Percentiles rank a stretch among this genome's conserved stretches.
These are phyloP conservation scores for Plantago lanceolata DNA, from an alignment of 305 asterid species.

Conservation along the genomic window DNA sequence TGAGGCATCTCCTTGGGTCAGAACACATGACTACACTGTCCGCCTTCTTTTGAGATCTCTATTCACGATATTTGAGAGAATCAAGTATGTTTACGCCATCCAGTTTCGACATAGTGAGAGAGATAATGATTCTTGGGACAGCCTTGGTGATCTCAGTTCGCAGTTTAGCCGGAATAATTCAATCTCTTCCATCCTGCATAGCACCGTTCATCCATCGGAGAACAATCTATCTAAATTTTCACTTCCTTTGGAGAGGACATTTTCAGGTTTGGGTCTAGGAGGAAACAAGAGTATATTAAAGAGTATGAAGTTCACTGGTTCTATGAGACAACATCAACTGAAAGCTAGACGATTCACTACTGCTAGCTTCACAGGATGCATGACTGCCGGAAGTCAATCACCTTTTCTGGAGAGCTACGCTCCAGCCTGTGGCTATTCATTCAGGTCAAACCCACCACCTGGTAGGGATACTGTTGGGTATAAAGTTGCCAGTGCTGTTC, in stretches of 20 bases:
- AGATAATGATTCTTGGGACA: slow-evolving; percentile 22
- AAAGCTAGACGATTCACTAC: slow-evolving; percentile 38
- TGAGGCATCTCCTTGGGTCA: slow-evolving; percentile 75
- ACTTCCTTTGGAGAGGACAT: slow-evolving; percentile 47
- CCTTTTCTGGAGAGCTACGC: slow-evolving; percentile 50
- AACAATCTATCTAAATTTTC: slow-evolving; percentile 33
- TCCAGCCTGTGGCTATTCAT: slow-evolving; percentile 38
- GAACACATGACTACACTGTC: slow-evolving; percentile 56
- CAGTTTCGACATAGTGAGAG: slow-evolving; percentile 29
- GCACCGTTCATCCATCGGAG: slow-evolving; percentile 38
- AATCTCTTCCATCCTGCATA: slow-evolving; percentile 42
- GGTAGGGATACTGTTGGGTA: slow-evolving; percentile 19
- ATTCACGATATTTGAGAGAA: slow-evolving; percentile 58
- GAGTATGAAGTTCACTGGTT: slow-evolving; percentile 35
- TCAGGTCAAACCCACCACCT: slow-evolving; percentile 32
- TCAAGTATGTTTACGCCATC: slow-evolving; percentile 42
- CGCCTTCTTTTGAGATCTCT: slow-evolving; percentile 57
- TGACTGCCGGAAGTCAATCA: slow-evolving; percentile 49
- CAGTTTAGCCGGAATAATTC: slow-evolving; percentile 53
- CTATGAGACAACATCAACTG: slow-evolving; percentile 32
- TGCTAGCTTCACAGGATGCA: slow-evolving; percentile 58
- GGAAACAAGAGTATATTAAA: slow-evolving; percentile 41
- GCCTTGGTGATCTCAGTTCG: slow-evolving; percentile 22
- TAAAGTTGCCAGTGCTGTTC: slow-evolving; percentile 20
- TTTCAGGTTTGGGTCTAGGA: slow-evolving; percentile 59